These are phyloP conservation scores for Phytophthora pisi DNA, from an alignment of 352 stramenopile genomes.

Conservation along the genomic window DNA sequence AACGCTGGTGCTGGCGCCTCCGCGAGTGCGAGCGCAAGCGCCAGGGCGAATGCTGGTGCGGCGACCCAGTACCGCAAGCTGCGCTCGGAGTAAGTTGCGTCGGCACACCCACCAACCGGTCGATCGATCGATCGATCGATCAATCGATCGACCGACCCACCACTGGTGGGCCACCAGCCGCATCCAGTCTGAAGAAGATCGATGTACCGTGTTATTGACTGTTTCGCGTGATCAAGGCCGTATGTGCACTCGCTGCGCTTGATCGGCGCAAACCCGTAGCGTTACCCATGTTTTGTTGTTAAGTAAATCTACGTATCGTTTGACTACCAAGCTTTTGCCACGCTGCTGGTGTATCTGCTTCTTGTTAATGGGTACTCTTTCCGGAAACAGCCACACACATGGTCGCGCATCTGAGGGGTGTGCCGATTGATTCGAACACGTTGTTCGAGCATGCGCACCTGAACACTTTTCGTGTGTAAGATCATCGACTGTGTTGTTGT, in stretches of 20 bases:
- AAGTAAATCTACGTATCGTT: background rate
- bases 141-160: background rate
- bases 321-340: background rate
- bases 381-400: no score
- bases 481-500: no score
- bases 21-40: background rate
- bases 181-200: background rate
- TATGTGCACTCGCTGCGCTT: background rate
- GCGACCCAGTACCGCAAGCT: background rate
- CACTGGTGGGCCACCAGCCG: no score
- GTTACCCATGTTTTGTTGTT: background rate
- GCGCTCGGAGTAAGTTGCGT: background rate
- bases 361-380: no score
- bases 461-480: no score
- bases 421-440: no score
- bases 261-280: background rate
- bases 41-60: background rate
- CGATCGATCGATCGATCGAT: no score
- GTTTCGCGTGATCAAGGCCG: background rate
- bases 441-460: no score
- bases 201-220: background rate
- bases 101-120: no score
- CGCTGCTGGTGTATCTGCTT: no score
- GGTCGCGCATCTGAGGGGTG: no score
- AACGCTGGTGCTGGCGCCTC: background rate